Evolutionary conservation across 225 moss, liverwort and hornwort species (phyloP).

Genomic region (Physcomitrium patens): DNA sequence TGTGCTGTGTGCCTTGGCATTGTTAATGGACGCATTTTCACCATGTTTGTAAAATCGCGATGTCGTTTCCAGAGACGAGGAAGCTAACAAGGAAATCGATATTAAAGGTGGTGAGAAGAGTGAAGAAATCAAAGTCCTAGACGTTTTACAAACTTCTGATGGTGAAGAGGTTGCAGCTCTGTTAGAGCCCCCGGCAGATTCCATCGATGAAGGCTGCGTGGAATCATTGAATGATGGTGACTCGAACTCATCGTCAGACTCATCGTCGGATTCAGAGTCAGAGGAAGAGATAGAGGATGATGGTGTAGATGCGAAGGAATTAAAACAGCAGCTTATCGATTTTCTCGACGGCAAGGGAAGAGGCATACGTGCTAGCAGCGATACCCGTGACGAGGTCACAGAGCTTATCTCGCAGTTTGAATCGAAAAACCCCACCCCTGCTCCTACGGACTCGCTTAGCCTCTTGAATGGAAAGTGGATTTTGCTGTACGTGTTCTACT

Average conservation of each 20-base stretch:
- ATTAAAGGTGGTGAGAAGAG: constrained; percentile 37
- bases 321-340: constrained; percentile 79
- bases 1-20: neutral
- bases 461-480: constrained; percentile 96
- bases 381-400: constrained; percentile 87
- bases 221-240: constrained; percentile 49
- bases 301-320: constrained; percentile 35
- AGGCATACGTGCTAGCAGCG: constrained; percentile 89
- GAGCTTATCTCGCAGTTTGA: constrained; percentile 96
- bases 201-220: constrained; percentile 55
- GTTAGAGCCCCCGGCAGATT: constrained; percentile 52
- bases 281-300: constrained; percentile 49
- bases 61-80: constrained; percentile 39
- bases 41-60: neutral
- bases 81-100: constrained; percentile 30
- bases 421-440: constrained; percentile 92
- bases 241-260: too few relatives aligned
- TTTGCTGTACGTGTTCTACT: constrained; percentile 59
- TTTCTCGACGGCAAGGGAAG: constrained; percentile 81
- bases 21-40: constrained; percentile 11
- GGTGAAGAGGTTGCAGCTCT: constrained; percentile 41
- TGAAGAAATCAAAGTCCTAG: constrained; percentile 25
- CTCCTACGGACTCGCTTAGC: constrained; percentile 77
- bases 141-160: constrained; percentile 27
- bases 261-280: constrained; percentile 10